Evolutionary conservation across 2,329 filamentous ascomycete species (phyloP).

Genomic region (Monosporascus ibericus): DNA sequence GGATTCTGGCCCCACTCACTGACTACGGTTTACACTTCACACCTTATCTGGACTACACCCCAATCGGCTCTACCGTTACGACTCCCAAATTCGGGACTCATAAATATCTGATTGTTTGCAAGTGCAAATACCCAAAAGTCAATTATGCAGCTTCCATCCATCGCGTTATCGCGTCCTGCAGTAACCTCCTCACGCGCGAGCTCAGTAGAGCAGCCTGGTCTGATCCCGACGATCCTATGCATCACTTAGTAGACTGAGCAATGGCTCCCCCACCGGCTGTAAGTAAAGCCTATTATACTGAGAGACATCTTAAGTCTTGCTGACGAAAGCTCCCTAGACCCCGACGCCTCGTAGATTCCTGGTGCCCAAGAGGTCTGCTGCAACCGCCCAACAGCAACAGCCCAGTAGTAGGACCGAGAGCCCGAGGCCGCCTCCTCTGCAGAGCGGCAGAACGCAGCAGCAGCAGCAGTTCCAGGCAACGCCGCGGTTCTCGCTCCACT

Average conservation of each 20-base stretch:
- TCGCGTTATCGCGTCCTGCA: no score
- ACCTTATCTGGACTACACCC: no score
- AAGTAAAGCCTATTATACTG: neutral
- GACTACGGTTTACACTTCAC: no score
- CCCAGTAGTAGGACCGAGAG: conserved; percentile 13
- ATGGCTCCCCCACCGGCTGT: conserved; percentile 1
- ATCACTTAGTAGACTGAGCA: neutral
- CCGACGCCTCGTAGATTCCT: conserved; percentile 27
- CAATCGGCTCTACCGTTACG: no score
- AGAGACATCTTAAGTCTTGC: neutral
- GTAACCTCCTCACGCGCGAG: no score
- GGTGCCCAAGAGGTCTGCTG: conserved; percentile 22
- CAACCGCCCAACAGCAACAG: neutral
- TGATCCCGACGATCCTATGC: neutral
- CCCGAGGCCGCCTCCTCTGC: conserved; percentile 17
- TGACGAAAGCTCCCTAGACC: conserved; percentile 12
- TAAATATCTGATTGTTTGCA: no score
- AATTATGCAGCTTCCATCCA: no score
- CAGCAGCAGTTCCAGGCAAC: conserved; percentile 26
- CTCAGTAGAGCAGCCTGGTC: no score
- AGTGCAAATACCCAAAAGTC: no score
- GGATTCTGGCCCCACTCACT: no score
- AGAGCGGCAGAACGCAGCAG: conserved; percentile 2
- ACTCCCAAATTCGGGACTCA: no score
- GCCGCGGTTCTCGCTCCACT: conserved; percentile 26